Evolutionary conservation across 768 basidiomycete genomes (phyloP).

Genomic region (Russula vinacea): DNA sequence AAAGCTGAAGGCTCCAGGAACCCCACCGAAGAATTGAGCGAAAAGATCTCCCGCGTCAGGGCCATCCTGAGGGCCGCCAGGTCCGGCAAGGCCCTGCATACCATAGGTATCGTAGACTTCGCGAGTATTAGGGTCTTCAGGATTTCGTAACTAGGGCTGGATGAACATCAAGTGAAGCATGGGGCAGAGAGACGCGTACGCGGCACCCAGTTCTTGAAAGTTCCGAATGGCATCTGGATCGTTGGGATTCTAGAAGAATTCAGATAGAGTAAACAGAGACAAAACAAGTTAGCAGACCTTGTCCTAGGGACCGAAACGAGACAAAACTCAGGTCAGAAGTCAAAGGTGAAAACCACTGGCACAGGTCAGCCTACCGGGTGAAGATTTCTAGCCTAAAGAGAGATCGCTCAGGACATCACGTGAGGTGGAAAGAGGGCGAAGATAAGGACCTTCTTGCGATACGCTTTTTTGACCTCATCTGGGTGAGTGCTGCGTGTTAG

Average conservation of each 20-base stretch:
- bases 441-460: constrained; percentile 76
- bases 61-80: constrained; percentile 42
- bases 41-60: constrained; percentile 68
- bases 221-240: constrained; percentile 77
- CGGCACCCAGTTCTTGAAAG: constrained; percentile 87
- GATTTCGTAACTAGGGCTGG: constrained; percentile 66
- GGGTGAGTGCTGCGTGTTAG: constrained; percentile 28
- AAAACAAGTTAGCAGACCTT: constrained; percentile 45
- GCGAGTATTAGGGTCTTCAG: constrained; percentile 67
- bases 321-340: constrained; percentile 20
- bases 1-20: constrained; percentile 60
- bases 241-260: constrained; percentile 72
- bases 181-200: constrained; percentile 49
- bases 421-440: constrained; percentile 25
- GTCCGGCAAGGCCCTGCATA: constrained; percentile 59
- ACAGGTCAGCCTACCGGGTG: constrained; percentile 62
- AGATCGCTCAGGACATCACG: constrained; percentile 30
- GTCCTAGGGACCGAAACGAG: constrained; percentile 46
- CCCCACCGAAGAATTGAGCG: constrained; percentile 63
- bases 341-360: constrained; percentile 16
- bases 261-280: neutral
- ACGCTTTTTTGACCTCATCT: constrained; percentile 93
- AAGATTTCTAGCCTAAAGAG: constrained; percentile 71
- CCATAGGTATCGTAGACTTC: constrained; percentile 72
- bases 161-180: neutral